Evolutionary conservation across 768 basidiomycete species (phyloP).

Genomic region (Pulveroboletus sp.): DNA sequence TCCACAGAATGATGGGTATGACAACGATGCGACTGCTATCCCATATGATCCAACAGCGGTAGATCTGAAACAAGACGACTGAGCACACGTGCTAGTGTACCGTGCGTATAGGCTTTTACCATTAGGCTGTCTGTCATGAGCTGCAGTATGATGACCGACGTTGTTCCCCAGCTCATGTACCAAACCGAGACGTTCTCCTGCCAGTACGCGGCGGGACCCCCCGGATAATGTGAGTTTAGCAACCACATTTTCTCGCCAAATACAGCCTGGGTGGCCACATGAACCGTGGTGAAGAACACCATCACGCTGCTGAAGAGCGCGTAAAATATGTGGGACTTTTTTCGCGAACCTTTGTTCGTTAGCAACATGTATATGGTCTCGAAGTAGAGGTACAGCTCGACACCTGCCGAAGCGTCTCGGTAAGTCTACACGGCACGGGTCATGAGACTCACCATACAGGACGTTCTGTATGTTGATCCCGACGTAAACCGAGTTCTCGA

Average conservation of each 20-base stretch:
- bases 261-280: constrained; percentile 16
- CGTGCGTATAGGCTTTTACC: constrained; percentile 1
- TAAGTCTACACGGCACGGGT: neutral
- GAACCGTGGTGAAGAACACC: constrained; percentile 28
- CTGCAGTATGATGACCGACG: constrained; percentile 25
- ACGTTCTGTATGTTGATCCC: constrained; percentile 17
- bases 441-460: constrained; percentile 19
- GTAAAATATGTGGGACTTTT: constrained; percentile 14
- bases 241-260: constrained; percentile 37
- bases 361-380: constrained; percentile 16
- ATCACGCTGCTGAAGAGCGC: constrained; percentile 23
- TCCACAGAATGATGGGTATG: constrained; percentile 20
- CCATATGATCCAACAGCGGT: constrained; percentile 38
- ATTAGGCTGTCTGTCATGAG: constrained; percentile 33
- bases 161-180: constrained; percentile 27
- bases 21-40: constrained; percentile 7
- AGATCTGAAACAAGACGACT: constrained; percentile 29
- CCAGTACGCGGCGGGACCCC: constrained; percentile 33
- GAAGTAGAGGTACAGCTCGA: constrained; percentile 25
- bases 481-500: constrained; percentile 14
- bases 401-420: constrained; percentile 9
- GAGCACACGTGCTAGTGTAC: neutral
- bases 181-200: constrained; percentile 20
- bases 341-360: neutral
- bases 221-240: constrained; percentile 28